phyloP scores from a whole-genome alignment of 768 basidiomycete genomes.

The Suillus sp. region DNA sequence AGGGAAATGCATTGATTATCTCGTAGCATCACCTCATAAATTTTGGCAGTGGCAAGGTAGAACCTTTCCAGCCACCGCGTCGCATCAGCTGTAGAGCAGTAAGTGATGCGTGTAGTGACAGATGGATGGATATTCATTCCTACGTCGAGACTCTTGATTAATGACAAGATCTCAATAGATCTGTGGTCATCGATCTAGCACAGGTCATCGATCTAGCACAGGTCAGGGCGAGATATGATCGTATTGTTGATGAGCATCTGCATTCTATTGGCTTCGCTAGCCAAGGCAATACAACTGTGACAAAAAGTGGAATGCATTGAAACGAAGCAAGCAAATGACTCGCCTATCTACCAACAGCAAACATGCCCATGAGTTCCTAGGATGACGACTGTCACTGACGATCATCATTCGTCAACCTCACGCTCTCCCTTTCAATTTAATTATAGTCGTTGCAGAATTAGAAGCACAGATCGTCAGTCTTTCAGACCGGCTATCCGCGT shows the following conservation, averaged over 20 bases:
- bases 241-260: not conserved
- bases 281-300: too few relatives aligned
- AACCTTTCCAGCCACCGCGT: too few relatives aligned
- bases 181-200: not conserved
- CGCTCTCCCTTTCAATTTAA: not conserved
- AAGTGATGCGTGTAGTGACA: too few relatives aligned
- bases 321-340: not conserved
- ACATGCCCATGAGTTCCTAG: not conserved
- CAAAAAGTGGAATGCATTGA: not conserved
- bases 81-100: too few relatives aligned
- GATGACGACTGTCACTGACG: not conserved
- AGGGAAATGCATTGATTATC: too few relatives aligned
- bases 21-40: too few relatives aligned
- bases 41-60: too few relatives aligned
- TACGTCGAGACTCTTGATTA: not conserved
- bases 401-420: not conserved
- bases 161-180: not conserved
- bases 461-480: slow-evolving; percentile 6
- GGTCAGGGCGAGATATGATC: not conserved
- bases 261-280: not conserved
- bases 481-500: not conserved
- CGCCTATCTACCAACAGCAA: too few relatives aligned
- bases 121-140: not conserved
- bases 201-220: not conserved
- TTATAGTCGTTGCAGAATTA: not conserved